Evolutionary conservation across 179 eudicot species (phyloP).

Genomic region (Drosera spatulata): DNA sequence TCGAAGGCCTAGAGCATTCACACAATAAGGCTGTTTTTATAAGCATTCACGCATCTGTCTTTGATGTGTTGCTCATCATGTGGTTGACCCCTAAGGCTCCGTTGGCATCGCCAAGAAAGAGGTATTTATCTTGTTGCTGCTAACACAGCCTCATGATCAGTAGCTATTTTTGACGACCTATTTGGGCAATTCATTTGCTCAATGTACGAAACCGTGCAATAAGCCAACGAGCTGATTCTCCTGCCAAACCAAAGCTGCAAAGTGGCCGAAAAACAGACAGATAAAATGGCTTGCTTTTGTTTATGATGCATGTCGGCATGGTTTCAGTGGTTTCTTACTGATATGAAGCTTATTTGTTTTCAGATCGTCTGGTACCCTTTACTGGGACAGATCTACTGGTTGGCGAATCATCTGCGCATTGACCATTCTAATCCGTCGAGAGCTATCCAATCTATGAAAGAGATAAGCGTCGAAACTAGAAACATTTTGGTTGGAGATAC

Average conservation of each 20-base stretch:
- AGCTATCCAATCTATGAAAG: slow-evolving; percentile 34
- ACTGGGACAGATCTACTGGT: slow-evolving; percentile 25
- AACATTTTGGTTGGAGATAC: neutral
- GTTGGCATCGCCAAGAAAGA: slow-evolving; percentile 32
- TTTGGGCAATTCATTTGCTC: neutral
- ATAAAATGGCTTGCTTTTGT: neutral
- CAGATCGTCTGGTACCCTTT: slow-evolving; percentile 34
- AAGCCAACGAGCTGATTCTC: too few species aligned
- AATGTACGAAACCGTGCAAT: too few species aligned
- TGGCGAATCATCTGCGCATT: slow-evolving; percentile 33
- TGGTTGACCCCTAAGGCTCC: slow-evolving; percentile 32
- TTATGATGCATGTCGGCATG: neutral
- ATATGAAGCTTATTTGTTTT: neutral
- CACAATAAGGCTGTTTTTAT: slow-evolving; percentile 23
- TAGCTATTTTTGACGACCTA: neutral
- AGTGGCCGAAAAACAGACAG: neutral
- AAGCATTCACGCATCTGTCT: slow-evolving; percentile 29
- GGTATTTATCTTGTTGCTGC: slow-evolving; percentile 5
- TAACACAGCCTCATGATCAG: neutral
- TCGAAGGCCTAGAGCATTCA: slow-evolving; percentile 25
- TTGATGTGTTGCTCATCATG: slow-evolving; percentile 32
- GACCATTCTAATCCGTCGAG: slow-evolving; percentile 31
- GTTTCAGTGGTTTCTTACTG: neutral
- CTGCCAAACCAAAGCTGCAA: too few species aligned
- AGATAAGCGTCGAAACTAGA: slow-evolving; percentile 8